Base-by-base conservation (phyloP, 169 alveolate species). In the Amoebophrya sp. region DNA sequence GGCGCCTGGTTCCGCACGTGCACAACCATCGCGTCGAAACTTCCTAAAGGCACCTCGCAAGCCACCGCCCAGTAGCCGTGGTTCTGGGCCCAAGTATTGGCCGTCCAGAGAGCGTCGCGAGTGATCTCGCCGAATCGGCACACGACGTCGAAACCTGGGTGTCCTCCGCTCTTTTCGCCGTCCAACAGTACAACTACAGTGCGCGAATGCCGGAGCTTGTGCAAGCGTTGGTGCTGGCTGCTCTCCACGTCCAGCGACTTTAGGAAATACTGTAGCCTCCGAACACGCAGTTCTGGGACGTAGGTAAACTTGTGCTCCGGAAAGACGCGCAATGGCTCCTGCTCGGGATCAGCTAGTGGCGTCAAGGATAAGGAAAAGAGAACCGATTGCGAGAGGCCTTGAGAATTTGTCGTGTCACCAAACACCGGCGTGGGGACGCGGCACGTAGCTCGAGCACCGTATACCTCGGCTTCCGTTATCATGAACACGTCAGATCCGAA, bases 301-400 rank as follows among this genome's bases (percentile, higher is more conserved):
- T 65, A 65, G 36, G 83, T 65, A 26, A 65, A 65, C 26, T 65
- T 65, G 83, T 65, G 83, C 83, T 65, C 83, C 36, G 83, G 83
- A 36, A 65, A 65, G 36, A 65, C 83, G 26, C 83, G 83, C 83
- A 26, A 29, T 26, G 83, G 83, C 26, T 65, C 83, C 26, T 1
- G 83, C 2, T 1, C 83, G 3, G 83, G 83, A 26, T 65, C 83
- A 1, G 83, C 2, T 65, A 10, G 1, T 65, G 83, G 26, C 12
- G n/a, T 36, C 83, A 65, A 26, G 38, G 83, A 65, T 36, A 65
- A 26, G 36, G 83, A 65, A 29, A 65, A 36, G 36, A 65, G 83
- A 29, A 65, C 83, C 36, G 83, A 6, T 29, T 65, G 83, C 26
- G 83, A 47, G 18, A 47, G 65, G 6, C 65, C 65, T 6, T n/a